A percentile compares a stretch with the other conserved stretches of the same genome.
phyloP scores from a whole-genome alignment of 2,329 filamentous ascomycete genomes.

The Escovopsis sp. region DNA sequence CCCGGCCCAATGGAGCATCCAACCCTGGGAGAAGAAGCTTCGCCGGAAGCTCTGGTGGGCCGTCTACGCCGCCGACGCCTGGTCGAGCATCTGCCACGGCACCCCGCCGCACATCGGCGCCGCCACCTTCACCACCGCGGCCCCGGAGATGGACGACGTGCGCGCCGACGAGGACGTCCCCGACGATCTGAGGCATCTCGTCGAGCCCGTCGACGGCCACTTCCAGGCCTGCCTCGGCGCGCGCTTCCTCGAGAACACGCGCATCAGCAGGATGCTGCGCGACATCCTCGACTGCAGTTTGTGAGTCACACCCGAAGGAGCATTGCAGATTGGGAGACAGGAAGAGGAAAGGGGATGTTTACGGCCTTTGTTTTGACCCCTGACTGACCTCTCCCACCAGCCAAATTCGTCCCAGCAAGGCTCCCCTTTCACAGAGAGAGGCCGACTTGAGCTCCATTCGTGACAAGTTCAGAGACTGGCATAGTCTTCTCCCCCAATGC shows the following conservation, averaged over 20 bases:
- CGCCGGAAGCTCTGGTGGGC: slow-evolving; percentile 32
- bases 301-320: slow-evolving; percentile 10
- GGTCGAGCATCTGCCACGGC: slow-evolving; percentile 30
- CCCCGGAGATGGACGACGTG: slow-evolving; percentile 25
- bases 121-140: slow-evolving; percentile 24
- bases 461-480: slow-evolving; percentile 20
- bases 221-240: slow-evolving; percentile 21
- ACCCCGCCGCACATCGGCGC: slow-evolving; percentile 28
- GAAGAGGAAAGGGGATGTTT: too few species aligned
- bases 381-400: slow-evolving; percentile 6
- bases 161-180: slow-evolving; percentile 26
- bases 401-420: slow-evolving; percentile 10
- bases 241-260: slow-evolving; percentile 22
- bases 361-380: too few species aligned
- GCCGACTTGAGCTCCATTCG: slow-evolving; percentile 12
- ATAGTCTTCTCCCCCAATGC: slow-evolving; percentile 20
- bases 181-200: slow-evolving; percentile 17
- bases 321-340: not conserved
- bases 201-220: slow-evolving; percentile 16
- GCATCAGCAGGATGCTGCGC: slow-evolving; percentile 16
- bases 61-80: slow-evolving; percentile 25
- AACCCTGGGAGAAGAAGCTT: slow-evolving; percentile 25
- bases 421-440: slow-evolving; percentile 7
- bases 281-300: slow-evolving; percentile 19
- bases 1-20: slow-evolving; percentile 25